Conservation (phyloP, 805 yeast genomes). For the Candida hungchunana region DNA sequence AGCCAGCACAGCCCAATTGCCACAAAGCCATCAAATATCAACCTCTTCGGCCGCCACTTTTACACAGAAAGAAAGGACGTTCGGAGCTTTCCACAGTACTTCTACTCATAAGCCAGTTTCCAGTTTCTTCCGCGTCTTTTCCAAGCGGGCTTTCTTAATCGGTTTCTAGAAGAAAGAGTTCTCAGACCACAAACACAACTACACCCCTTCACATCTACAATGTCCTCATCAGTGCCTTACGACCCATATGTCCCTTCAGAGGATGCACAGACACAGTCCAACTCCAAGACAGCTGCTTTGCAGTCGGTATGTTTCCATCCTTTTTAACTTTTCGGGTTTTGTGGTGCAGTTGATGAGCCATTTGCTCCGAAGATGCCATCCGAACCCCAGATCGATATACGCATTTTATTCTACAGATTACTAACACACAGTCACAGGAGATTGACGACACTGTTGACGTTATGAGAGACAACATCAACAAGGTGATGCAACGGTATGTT, state of each 20-base stretch:
- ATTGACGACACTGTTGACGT: slow-evolving; percentile 95
- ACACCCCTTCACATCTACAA: slow-evolving; percentile 24
- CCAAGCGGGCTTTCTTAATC: background rate
- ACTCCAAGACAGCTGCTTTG: slow-evolving; percentile 60
- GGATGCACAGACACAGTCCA: slow-evolving; percentile 18
- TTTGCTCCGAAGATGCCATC: background rate
- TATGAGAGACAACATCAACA: slow-evolving; percentile 95
- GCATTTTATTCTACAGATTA: slow-evolving; percentile 25
- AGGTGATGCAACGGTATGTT: slow-evolving; percentile 68
- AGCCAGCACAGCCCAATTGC: slow-evolving; percentile 14
- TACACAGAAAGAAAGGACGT: no score
- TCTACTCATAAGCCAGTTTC: background rate
- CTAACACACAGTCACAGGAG: slow-evolving; percentile 46
- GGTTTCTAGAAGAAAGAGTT: background rate
- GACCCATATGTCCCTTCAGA: slow-evolving; percentile 80
- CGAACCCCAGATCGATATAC: slow-evolving; percentile 16
- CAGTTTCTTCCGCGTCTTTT: no score
- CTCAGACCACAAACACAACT: background rate
- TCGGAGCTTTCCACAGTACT: background rate
- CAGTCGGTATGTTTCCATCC: slow-evolving; percentile 61
- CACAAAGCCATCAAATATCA: slow-evolving; percentile 8
- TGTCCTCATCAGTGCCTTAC: slow-evolving; percentile 80
- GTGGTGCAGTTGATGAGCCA: background rate
- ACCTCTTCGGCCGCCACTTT: background rate
- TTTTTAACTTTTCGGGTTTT: background rate